Base-by-base conservation (phyloP, 192 early-diverging fungal species). In the Piromyces finnis region DNA sequence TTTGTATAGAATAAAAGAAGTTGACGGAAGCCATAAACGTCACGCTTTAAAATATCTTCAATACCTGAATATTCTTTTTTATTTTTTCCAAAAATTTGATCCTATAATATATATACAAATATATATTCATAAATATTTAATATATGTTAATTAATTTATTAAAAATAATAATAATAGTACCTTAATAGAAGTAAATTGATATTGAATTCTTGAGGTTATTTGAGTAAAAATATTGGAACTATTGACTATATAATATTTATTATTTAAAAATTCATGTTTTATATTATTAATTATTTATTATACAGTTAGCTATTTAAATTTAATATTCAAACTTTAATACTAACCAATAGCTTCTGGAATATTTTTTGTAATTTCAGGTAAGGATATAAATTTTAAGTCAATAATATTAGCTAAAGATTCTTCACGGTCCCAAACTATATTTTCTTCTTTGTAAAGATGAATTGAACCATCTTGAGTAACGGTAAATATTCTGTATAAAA, bases 1-100 rank as follows among this genome's bases (percentile, higher is more conserved):
- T 84, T 79, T 26, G 95, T 89, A 13, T 88, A 91, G 83, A 95
- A 93, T 17, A 99, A 84, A 28, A 94, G 84, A n/a, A 98, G 86
- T 84, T 98, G 97, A 80, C 94, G 91, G 80, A 97, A 88, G 4
- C 97, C 97, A 87, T 92, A 89, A 79, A 86, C 84, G 79, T 94
- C 93, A 26, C 91, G 83, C 77, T 90, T 85, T 16, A 90, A 80
- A 32, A 83, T n/a, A 80, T 78, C 28, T 27, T 41, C 14, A n/a
- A n/a, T 17, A 26, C 14, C 12, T 14, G 36, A 37, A 37, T 14
- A 1, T 12, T 6, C 1, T 14, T 37, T 15, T 12, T 37, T 14
- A 37, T 13, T 37, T 14, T 37, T 37, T 15, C 9, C 9, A 9
- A 32, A 32, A 32, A 32, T 3, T 32, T 32, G 30, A 32, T 32